Base-by-base conservation (phyloP, 371 early-diverging fungal species). In the Mucor irregularis region DNA sequence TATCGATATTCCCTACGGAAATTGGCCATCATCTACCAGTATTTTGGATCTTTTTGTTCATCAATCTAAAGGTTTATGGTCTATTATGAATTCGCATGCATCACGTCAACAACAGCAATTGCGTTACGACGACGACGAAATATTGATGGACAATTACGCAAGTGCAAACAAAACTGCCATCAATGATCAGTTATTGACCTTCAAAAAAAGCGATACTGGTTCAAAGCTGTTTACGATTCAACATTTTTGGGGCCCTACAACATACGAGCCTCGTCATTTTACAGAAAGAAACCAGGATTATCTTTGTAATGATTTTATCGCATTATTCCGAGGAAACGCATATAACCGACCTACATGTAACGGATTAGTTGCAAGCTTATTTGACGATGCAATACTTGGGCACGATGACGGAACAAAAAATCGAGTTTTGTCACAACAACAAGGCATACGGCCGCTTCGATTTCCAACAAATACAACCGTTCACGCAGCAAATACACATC, bases 221-320 rank as follows among this genome's bases (percentile, higher is more conserved):
- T 62, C 73, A 9, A 61, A 58, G 8, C n/a, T 62, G 4, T 93
- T 93, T 64, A 73, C 80, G 37, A 81, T 96, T 44, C 83, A 86
- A 56, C 97, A 96, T 67, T 94, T 84, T 66, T 80, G 88, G 47
- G 85, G 82, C 25, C 70, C 81, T 53, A 86, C 88, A n/a, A 79
- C 74, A 4, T 96, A 96, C 61, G 80, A 82, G 26, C 78, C 84
- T 35, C 78, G 78, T 30, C 80, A 82, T 16, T 90, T 94, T 55
- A 58, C 86, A 51, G 88, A 85, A 26, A 58, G 71, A 52, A 91
- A 94, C 68, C 70, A 80, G 40, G 92, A 90, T 47, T 74, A 81
- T 44, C 71, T 92, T 34, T 78, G 80, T 38, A 79, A 89, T 14
- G 95, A 96, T 65, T 92, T 94, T 65, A 81, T 92, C 14, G 66